These are phyloP conservation scores for Termitomyces sp. DNA, from an alignment of 768 basidiomycete genomes.

Conservation along the genomic window DNA sequence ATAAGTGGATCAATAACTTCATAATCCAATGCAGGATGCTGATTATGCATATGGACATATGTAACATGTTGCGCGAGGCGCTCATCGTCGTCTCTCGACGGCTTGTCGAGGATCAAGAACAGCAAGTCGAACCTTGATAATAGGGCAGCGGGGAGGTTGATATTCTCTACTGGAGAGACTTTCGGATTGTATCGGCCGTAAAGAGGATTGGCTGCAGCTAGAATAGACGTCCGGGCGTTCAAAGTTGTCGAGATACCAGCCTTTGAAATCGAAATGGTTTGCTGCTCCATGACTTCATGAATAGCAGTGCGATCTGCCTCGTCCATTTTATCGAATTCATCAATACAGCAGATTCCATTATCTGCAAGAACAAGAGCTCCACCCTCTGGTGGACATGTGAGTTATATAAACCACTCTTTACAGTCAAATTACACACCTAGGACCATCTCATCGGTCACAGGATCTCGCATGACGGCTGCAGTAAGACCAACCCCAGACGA, in stretches of 20 bases:
- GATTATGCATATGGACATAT: slow-evolving; percentile 95
- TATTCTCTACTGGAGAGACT: slow-evolving; percentile 97
- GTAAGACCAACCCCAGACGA: slow-evolving; percentile 99
- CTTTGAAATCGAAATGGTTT: slow-evolving; percentile 99
- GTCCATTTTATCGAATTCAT: slow-evolving; percentile 99
- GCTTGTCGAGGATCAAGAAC: slow-evolving; percentile 96
- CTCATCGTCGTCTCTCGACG: slow-evolving; percentile 92
- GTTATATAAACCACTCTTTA: background rate
- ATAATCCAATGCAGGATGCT: slow-evolving; percentile 80
- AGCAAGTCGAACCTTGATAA: slow-evolving; percentile 95
- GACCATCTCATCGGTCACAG: slow-evolving; percentile 99
- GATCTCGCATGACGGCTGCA: slow-evolving; percentile 98
- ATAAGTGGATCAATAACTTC: slow-evolving; percentile 83
- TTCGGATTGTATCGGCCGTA: slow-evolving; percentile 99
- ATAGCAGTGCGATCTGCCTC: slow-evolving; percentile 96
- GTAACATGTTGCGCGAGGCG: slow-evolving; percentile 96
- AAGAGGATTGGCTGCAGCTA: slow-evolving; percentile 96
- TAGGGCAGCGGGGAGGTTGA: slow-evolving; percentile 96
- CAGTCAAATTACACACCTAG: slow-evolving; percentile 58
- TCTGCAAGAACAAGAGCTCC: slow-evolving; percentile 98
- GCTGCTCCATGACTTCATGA: slow-evolving; percentile 99
- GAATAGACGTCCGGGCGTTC: slow-evolving; percentile 95
- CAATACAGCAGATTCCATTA: slow-evolving; percentile 99
- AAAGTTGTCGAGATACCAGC: slow-evolving; percentile 98
- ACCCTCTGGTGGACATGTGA: slow-evolving; percentile 64